These are phyloP conservation scores for Kurtzmaniella quercitrusa DNA, from an alignment of 1,139 yeast genomes.

Conservation along the genomic window DNA sequence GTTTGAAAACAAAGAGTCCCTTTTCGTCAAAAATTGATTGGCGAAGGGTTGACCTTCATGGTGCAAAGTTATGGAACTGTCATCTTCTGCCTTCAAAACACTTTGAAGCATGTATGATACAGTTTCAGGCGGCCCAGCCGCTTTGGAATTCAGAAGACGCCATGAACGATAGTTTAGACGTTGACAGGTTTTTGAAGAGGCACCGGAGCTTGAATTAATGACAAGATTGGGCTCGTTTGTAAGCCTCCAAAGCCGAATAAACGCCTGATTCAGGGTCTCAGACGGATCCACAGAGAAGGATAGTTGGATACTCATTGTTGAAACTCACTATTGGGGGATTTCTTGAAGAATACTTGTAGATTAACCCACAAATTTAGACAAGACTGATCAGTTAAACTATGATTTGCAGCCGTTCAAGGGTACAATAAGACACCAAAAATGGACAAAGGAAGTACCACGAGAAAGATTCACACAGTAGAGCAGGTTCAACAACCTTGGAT, in stretches of 20 bases:
- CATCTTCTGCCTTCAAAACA: background rate
- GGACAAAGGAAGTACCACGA: too few relatives aligned
- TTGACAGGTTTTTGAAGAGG: constrained; percentile 10
- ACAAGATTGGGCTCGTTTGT: constrained; percentile 11
- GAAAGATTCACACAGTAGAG: too few relatives aligned
- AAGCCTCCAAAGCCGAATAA: constrained; percentile 18
- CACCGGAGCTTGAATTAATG: constrained; percentile 7
- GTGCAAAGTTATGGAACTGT: background rate
- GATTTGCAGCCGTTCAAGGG: background rate
- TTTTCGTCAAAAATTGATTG: constrained; percentile 6
- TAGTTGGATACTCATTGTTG: background rate
- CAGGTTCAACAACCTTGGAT: too few relatives aligned
- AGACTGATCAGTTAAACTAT: too few relatives aligned
- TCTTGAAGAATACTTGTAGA: too few relatives aligned
- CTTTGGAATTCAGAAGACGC: constrained; percentile 19
- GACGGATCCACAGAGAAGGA: background rate
- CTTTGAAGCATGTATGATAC: background rate
- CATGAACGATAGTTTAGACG: constrained; percentile 26
- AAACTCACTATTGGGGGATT: background rate
- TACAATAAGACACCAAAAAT: too few relatives aligned
- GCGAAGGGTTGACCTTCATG: constrained; percentile 1
- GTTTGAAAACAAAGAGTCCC: constrained; percentile 11
- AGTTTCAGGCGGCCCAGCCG: background rate
- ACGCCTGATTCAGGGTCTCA: constrained; percentile 9
- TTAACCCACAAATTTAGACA: too few relatives aligned